Conservation (phyloP, 129 eudicot species). For the Calendula officinalis region DNA sequence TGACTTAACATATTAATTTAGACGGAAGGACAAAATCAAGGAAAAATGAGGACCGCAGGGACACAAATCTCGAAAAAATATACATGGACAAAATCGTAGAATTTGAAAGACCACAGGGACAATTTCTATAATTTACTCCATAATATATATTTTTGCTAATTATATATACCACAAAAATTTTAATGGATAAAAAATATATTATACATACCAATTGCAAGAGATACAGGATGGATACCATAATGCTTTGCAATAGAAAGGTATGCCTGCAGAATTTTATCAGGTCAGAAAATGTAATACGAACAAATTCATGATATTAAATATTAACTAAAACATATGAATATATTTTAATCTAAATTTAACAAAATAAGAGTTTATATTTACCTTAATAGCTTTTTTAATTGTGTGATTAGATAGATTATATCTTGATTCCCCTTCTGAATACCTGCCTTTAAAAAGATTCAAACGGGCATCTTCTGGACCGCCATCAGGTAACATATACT, state of each 20-base stretch:
- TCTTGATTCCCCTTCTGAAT: constrained; percentile 93
- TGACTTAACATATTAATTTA: no score
- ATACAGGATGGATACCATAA: constrained; percentile 77
- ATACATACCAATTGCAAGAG: constrained; percentile 78
- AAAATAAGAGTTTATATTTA: constrained; percentile 30
- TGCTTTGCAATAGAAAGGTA: constrained; percentile 61
- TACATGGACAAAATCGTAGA: no score
- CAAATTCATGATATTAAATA: background rate
- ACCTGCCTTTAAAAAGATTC: constrained; percentile 85
- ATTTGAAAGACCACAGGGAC: no score
- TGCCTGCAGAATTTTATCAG: constrained; percentile 44
- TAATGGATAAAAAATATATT: background rate
- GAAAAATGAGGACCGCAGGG: no score
- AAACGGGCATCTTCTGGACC: constrained; percentile 84
- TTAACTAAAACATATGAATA: constrained; percentile 10
- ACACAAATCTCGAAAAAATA: no score
- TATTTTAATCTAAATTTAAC: background rate
- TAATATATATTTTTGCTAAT: no score
- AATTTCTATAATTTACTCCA: no score
- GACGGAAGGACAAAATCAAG: no score
- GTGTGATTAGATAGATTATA: constrained; percentile 55
- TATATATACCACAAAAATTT: background rate
- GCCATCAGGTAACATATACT: constrained; percentile 62
- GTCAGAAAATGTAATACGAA: constrained; percentile 11
- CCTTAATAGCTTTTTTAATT: constrained; percentile 51